Conservation (phyloP, 2,329 filamentous ascomycete species). For the Epichloe coenophiala region DNA sequence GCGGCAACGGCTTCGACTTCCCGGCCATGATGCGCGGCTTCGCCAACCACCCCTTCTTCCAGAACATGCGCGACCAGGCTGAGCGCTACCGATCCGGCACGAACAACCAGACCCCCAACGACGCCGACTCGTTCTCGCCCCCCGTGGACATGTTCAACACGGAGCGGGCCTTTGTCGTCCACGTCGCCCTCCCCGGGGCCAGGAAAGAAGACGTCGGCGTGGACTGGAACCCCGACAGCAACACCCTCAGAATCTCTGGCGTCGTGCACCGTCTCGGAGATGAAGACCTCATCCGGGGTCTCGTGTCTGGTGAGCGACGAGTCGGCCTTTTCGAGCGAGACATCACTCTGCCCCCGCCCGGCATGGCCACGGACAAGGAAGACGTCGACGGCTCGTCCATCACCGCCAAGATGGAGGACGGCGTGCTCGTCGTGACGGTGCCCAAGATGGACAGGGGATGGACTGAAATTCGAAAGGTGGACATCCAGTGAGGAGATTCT, state of each 20-base stretch:
- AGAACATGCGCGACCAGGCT: constrained; percentile 26
- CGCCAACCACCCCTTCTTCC: constrained; percentile 28
- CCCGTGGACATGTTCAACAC: constrained; percentile 68
- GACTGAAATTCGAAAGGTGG: constrained; percentile 48
- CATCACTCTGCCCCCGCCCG: constrained; percentile 43
- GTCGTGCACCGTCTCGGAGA: constrained; percentile 61
- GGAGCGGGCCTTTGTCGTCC: constrained; percentile 49
- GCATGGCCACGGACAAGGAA: constrained; percentile 29
- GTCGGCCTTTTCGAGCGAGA: constrained; percentile 63
- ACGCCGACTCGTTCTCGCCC: constrained; percentile 38
- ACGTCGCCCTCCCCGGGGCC: constrained; percentile 65
- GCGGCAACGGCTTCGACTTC: constrained; percentile 18
- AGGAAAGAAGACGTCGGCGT: constrained; percentile 68
- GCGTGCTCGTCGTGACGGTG: constrained; percentile 61
- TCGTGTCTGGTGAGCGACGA: constrained; percentile 53
- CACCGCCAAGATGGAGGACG: constrained; percentile 65
- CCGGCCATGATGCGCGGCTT: constrained; percentile 25
- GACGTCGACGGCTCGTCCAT: constrained; percentile 55
- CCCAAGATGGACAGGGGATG: constrained; percentile 57
- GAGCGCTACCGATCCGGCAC: constrained; percentile 10
- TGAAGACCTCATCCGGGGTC: constrained; percentile 51
- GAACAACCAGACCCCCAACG: constrained; percentile 1
- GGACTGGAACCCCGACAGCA: constrained; percentile 59
- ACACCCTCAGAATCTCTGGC: constrained; percentile 52
- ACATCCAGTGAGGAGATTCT: constrained; percentile 30